Percentiles rank a stretch among this genome's conserved stretches.
Evolutionary conservation across 2,329 filamentous ascomycete genomes (phyloP).

Genomic region (Phyllosticta citriasiana): DNA sequence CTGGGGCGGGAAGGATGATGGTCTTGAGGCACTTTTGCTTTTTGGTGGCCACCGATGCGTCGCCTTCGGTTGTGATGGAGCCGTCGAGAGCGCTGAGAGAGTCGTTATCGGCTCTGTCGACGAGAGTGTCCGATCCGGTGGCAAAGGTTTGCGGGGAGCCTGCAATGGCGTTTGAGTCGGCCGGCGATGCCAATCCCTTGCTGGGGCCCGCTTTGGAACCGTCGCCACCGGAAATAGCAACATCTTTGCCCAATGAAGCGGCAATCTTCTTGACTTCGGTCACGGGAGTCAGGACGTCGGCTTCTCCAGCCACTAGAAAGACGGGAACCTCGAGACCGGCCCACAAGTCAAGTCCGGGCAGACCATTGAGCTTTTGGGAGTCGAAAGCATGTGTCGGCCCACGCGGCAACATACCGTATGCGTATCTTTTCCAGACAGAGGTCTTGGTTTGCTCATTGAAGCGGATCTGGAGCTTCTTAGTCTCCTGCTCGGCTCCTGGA

Average conservation of each 20-base stretch:
- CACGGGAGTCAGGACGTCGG: conserved; percentile 66
- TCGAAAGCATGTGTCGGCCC: conserved; percentile 2
- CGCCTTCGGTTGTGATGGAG: conserved; percentile 24
- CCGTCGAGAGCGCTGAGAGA: conserved; percentile 1
- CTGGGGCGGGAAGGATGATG: conserved; percentile 62
- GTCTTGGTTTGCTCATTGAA: conserved; percentile 80
- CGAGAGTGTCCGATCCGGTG: conserved; percentile 7
- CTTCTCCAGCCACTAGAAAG: conserved; percentile 67
- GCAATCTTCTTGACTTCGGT: conserved; percentile 60
- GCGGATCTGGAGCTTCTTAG: conserved; percentile 56
- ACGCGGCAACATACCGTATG: conserved; percentile 56
- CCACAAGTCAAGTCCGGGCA: conserved; percentile 66
- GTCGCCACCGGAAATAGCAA: conserved; percentile 11
- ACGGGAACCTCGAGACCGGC: conserved; percentile 60
- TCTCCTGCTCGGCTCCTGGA: conserved; percentile 51
- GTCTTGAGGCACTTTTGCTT: conserved; percentile 47
- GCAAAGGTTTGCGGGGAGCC: conserved; percentile 3
- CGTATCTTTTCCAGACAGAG: conserved; percentile 73
- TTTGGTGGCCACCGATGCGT: conserved; percentile 32
- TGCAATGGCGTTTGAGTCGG: conserved; percentile 26
- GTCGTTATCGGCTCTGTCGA: conserved; percentile 2
- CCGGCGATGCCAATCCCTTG: conserved; percentile 37
- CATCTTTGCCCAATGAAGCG: conserved; percentile 27
- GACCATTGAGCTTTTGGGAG: conserved; percentile 44
- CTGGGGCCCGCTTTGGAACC: conserved; percentile 18